Evolutionary conservation across 108 stramenopile genomes (phyloP).

Genomic region (Skeletonema costatum): DNA sequence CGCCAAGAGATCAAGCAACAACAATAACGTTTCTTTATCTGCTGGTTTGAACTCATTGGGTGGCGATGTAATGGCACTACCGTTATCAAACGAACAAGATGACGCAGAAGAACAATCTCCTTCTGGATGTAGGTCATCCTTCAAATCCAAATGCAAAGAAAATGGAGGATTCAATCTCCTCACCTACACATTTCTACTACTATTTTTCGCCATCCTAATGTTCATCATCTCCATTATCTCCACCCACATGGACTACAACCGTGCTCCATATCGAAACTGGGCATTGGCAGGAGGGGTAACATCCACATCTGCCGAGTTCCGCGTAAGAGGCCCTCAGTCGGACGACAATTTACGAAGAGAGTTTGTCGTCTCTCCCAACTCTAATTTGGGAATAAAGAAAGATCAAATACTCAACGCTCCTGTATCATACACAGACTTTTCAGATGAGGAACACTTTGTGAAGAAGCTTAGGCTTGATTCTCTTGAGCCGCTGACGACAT

Average conservation of each 20-base stretch:
- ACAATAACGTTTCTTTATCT: background rate
- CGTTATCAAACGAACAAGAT: background rate
- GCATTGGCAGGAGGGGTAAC: slow-evolving; percentile 53
- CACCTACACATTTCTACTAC: slow-evolving; percentile 29
- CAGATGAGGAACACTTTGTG: slow-evolving; percentile 21
- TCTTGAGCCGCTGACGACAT: slow-evolving; percentile 23
- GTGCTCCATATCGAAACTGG: slow-evolving; percentile 38
- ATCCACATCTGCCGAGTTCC: slow-evolving; percentile 49
- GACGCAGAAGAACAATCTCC: background rate
- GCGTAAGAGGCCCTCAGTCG: slow-evolving; percentile 36
- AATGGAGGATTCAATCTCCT: slow-evolving; percentile 34
- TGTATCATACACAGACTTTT: slow-evolving; percentile 33
- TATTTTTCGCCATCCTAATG: slow-evolving; percentile 33
- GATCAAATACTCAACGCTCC: slow-evolving; percentile 33
- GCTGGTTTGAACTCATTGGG: background rate
- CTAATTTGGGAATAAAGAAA: slow-evolving; percentile 28
- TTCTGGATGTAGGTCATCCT: background rate
- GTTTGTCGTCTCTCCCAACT: slow-evolving; percentile 28
- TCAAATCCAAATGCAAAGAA: slow-evolving; percentile 21
- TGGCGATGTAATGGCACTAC: background rate
- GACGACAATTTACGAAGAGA: slow-evolving; percentile 26
- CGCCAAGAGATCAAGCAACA: background rate
- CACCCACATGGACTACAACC: slow-evolving; percentile 42
- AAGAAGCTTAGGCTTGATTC: slow-evolving; percentile 12
- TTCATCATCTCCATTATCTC: slow-evolving; percentile 38